Evolutionary conservation across 106 monocot genomes (phyloP).

Genomic region (Dioscorea dumetorum): DNA sequence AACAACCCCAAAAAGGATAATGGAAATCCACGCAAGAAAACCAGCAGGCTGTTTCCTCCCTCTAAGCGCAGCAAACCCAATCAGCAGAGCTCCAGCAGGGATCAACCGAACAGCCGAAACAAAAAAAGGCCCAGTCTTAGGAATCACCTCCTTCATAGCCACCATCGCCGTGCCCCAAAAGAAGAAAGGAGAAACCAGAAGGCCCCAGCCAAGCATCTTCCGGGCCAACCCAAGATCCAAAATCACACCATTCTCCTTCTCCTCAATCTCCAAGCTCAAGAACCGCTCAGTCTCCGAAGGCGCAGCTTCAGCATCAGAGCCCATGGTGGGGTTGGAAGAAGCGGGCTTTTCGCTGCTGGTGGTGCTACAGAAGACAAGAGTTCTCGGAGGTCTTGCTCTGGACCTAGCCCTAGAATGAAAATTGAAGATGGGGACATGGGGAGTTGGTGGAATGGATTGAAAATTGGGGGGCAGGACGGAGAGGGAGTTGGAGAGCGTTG

Average conservation of each 20-base stretch:
- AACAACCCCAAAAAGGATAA: constrained; percentile 52
- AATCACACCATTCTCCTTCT: not conserved
- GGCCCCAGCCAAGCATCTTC: constrained; percentile 39
- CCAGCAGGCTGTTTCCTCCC: constrained; percentile 69
- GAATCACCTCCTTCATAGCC: constrained; percentile 97
- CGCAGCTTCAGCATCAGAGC: constrained; percentile 20
- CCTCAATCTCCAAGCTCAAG: constrained; percentile 15
- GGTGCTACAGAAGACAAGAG: constrained; percentile 7
- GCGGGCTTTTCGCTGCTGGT: not conserved
- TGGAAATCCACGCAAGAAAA: constrained; percentile 71
- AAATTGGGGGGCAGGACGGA: not conserved
- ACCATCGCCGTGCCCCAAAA: constrained; percentile 99
- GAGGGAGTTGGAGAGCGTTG: constrained; percentile 6
- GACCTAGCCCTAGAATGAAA: not conserved
- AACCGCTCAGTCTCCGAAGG: not conserved
- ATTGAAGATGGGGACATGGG: not conserved
- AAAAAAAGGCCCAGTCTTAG: constrained; percentile 88
- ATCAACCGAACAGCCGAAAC: constrained; percentile 71
- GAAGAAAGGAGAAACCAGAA: constrained; percentile 91
- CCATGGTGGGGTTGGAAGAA: constrained; percentile 4
- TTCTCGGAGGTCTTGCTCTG: not conserved
- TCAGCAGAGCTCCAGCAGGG: constrained; percentile 68
- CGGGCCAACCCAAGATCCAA: constrained; percentile 6
- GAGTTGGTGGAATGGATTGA: not conserved
- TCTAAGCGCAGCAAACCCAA: constrained; percentile 55